These are phyloP conservation scores for Hortiboletus campestris DNA, from an alignment of 768 basidiomycete genomes.

Conservation along the genomic window DNA sequence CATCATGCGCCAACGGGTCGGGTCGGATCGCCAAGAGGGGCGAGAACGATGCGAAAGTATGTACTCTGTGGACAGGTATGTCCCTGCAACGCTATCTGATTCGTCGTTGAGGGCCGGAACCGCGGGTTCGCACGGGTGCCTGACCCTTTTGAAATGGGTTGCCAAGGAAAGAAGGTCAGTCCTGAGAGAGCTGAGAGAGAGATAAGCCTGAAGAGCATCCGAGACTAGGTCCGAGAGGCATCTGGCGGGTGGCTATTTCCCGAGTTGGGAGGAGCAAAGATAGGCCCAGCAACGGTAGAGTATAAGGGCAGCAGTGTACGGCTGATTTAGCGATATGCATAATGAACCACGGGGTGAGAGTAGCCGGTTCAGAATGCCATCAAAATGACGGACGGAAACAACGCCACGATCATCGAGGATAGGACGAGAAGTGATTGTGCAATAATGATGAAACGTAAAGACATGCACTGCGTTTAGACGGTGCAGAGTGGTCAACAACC, in stretches of 20 bases:
- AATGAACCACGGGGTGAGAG: background rate
- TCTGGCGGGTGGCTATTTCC: background rate
- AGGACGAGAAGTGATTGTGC: background rate
- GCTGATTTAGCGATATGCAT: background rate
- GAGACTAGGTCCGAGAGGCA: background rate
- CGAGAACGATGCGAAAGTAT: background rate
- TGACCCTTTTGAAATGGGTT: background rate
- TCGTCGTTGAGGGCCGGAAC: background rate
- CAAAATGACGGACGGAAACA: too few relatives aligned
- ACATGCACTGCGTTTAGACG: background rate
- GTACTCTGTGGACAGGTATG: background rate
- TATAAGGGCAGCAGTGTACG: too few relatives aligned
- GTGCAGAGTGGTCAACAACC: background rate
- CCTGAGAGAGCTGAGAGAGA: background rate
- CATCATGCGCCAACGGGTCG: background rate
- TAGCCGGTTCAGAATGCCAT: too few relatives aligned
- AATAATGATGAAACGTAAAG: background rate
- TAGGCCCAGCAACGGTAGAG: too few relatives aligned
- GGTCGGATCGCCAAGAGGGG: background rate
- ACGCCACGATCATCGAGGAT: background rate
- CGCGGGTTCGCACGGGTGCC: background rate
- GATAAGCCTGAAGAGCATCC: background rate
- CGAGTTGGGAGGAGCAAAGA: background rate
- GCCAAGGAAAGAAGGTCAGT: background rate
- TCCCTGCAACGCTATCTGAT: background rate